Evolutionary conservation across 768 basidiomycete genomes (phyloP).

Genomic region (Serendipita vermifera): DNA sequence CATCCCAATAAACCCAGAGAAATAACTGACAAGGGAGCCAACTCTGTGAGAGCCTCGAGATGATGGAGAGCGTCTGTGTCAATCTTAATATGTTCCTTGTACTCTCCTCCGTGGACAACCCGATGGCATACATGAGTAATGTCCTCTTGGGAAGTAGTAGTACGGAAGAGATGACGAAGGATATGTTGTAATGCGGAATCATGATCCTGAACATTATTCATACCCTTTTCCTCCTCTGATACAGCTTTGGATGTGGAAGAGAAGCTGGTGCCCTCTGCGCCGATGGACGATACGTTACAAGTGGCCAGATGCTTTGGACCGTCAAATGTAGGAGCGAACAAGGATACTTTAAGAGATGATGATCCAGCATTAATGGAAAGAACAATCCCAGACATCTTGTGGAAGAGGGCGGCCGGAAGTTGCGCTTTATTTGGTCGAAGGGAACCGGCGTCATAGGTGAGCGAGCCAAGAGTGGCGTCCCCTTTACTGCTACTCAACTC

Average conservation of each 20-base stretch:
- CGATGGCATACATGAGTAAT: conserved; percentile 56
- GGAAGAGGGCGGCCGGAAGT: too few relatives aligned
- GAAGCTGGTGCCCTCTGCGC: conserved; percentile 30
- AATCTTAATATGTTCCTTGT: conserved; percentile 55
- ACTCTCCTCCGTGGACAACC: conserved; percentile 81
- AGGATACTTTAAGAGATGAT: conserved; percentile 72
- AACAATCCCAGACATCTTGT: conserved; percentile 22
- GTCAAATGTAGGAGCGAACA: conserved; percentile 33
- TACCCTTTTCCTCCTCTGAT: conserved; percentile 31
- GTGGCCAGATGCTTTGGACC: conserved; percentile 18
- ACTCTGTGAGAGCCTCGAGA: conserved; percentile 58
- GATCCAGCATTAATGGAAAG: conserved; percentile 72
- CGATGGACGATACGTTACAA: conserved; percentile 19
- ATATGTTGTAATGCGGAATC: conserved; percentile 50
- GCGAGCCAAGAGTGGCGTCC: too few relatives aligned
- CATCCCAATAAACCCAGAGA: background rate
- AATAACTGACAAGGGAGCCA: conserved; percentile 60
- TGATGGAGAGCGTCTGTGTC: conserved; percentile 55
- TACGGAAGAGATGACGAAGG: conserved; percentile 31
- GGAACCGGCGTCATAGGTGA: too few relatives aligned
- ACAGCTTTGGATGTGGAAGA: conserved; percentile 46
- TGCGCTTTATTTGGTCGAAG: too few relatives aligned
- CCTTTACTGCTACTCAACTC: too few relatives aligned
- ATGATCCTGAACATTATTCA: conserved; percentile 40
- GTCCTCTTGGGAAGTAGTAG: conserved; percentile 22